Evolutionary conservation across 2,329 filamentous ascomycete species (phyloP).

Genomic region (Fusarium ramigenum): DNA sequence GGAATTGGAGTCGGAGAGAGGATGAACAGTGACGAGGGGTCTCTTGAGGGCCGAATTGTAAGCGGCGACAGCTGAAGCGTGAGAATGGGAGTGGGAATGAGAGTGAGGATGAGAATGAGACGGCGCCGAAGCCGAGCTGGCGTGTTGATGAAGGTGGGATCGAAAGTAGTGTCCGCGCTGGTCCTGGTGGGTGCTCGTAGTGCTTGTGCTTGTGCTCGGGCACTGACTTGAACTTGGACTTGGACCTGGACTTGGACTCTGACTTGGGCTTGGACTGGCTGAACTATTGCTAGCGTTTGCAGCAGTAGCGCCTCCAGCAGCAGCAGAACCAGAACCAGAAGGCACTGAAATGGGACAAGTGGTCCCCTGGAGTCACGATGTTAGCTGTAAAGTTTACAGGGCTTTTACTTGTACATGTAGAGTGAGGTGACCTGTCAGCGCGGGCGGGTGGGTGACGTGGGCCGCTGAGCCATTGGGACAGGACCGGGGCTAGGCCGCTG

Average conservation of each 20-base stretch:
- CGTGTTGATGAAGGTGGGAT: conserved; percentile 35
- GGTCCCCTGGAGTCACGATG: conserved; percentile 27
- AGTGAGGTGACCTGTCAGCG: conserved; percentile 37
- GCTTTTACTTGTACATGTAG: neutral
- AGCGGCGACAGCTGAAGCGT: conserved; percentile 30
- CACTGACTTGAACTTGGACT: neutral
- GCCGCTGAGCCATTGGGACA: conserved; percentile 37
- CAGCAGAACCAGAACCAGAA: neutral
- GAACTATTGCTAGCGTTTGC: conserved; percentile 13
- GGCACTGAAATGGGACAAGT: conserved; percentile 17
- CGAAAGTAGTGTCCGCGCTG: conserved; percentile 34
- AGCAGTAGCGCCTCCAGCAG: conserved; percentile 11
- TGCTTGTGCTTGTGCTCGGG: neutral
- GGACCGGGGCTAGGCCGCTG: neutral
- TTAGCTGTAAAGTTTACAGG: conserved; percentile 11
- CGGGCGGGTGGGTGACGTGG: conserved; percentile 42
- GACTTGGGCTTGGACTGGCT: conserved; percentile 3
- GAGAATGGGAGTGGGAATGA: conserved; percentile 13
- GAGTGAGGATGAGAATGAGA: neutral
- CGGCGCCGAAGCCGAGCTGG: conserved; percentile 28
- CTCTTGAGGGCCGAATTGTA: conserved; percentile 39
- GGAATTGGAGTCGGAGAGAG: conserved; percentile 35
- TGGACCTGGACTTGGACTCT: neutral
- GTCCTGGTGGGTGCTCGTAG: conserved; percentile 3
- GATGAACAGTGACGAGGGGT: conserved; percentile 32